phyloP scores from a whole-genome alignment of 192 early-diverging fungal genomes.

The Helicostylum pulchrum region DNA sequence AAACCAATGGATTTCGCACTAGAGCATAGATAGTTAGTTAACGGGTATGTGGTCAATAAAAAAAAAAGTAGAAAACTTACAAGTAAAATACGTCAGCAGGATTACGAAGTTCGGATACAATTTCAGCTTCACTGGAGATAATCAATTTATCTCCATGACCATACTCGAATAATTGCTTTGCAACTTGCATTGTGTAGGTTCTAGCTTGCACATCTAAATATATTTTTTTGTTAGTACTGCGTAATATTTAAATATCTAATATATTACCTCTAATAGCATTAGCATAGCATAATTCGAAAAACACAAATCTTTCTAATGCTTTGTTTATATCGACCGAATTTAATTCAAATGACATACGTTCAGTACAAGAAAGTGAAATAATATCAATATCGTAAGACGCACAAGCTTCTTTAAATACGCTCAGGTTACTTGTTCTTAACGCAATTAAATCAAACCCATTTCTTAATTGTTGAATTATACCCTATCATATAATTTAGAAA shows the following conservation, averaged over 20 bases:
- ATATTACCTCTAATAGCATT: constrained; percentile 10
- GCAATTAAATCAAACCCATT: neutral
- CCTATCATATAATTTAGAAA: too few relatives aligned
- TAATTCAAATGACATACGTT: constrained; percentile 9
- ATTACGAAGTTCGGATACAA: constrained; percentile 7
- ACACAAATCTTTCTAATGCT: neutral
- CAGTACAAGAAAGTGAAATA: constrained; percentile 3
- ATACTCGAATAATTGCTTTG: constrained; percentile 11
- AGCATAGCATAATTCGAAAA: constrained; percentile 15
- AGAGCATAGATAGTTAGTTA: neutral
- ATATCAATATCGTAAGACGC: constrained; percentile 1
- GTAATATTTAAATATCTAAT: too few relatives aligned
- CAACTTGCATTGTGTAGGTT: constrained; percentile 4
- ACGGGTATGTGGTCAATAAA: too few relatives aligned
- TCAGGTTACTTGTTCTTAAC: neutral
- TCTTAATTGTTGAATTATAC: neutral
- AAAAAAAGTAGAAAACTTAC: neutral
- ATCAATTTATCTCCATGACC: neutral
- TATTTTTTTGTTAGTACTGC: too few relatives aligned
- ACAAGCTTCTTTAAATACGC: constrained; percentile 1
- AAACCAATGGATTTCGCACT: constrained; percentile 12
- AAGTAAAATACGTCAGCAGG: constrained; percentile 13
- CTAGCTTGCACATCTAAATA: constrained; percentile 6
- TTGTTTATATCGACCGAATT: neutral
- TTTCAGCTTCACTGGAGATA: constrained; percentile 10